phyloP scores from a whole-genome alignment of 2,329 filamentous ascomycete species.

The Colletotrichum abscissum region DNA sequence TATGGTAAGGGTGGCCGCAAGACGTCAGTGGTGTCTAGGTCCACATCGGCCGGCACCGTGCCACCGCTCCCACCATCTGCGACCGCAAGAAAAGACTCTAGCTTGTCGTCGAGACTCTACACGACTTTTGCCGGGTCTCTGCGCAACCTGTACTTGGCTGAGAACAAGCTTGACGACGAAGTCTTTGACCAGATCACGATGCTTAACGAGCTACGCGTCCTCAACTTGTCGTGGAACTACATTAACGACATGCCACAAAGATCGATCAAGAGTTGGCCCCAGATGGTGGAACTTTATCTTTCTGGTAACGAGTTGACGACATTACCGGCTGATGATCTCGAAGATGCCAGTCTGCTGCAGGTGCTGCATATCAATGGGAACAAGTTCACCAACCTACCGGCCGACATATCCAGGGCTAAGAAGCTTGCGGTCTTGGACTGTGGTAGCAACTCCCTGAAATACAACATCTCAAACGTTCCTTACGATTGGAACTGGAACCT shows the following conservation, averaged over 20 bases:
- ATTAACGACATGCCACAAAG: slow-evolving; percentile 92
- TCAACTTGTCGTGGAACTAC: slow-evolving; percentile 96
- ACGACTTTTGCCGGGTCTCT: slow-evolving; percentile 91
- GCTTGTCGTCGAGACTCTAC: slow-evolving; percentile 79
- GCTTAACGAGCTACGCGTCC: slow-evolving; percentile 83
- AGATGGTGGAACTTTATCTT: slow-evolving; percentile 90
- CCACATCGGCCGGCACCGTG: slow-evolving; percentile 58
- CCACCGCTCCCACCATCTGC: slow-evolving; percentile 64
- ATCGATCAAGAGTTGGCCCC: slow-evolving; percentile 88
- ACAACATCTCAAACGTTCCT: slow-evolving; percentile 98
- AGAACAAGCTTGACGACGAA: slow-evolving; percentile 94
- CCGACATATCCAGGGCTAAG: slow-evolving; percentile 93
- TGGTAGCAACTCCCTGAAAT: slow-evolving; percentile 94
- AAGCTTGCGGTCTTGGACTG: slow-evolving; percentile 93
- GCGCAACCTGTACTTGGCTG: slow-evolving; percentile 86
- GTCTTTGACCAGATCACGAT: slow-evolving; percentile 92
- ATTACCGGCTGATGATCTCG: slow-evolving; percentile 91
- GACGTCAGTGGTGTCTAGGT: slow-evolving; percentile 82
- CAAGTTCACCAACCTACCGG: slow-evolving; percentile 95
- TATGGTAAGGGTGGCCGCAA: slow-evolving; percentile 85
- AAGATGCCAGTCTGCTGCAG: slow-evolving; percentile 88
- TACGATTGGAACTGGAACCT: slow-evolving; percentile 99
- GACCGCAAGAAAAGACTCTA: slow-evolving; percentile 85
- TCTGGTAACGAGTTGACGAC: slow-evolving; percentile 95
- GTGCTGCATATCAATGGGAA: slow-evolving; percentile 97